These are phyloP conservation scores for Trichoderma asperellum DNA, from an alignment of 2,329 filamentous ascomycete genomes.

Conservation along the genomic window DNA sequence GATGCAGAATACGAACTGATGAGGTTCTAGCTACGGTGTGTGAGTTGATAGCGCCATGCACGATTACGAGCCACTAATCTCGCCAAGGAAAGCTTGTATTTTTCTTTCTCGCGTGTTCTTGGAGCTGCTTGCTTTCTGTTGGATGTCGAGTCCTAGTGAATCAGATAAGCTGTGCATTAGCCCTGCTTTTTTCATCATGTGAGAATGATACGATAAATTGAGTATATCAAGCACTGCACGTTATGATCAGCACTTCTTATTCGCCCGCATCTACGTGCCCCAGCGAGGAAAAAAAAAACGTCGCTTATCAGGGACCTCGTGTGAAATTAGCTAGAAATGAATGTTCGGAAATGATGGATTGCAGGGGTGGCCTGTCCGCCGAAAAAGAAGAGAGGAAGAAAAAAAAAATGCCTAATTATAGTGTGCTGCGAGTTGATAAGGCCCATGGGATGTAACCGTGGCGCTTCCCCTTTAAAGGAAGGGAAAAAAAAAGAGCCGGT, in stretches of 20 bases:
- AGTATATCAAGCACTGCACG: background rate
- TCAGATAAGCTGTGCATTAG: background rate
- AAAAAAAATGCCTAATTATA: background rate
- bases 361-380: slow-evolving; percentile 4
- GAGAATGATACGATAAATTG: background rate
- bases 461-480: background rate
- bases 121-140: background rate
- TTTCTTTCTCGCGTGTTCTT: background rate
- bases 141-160: background rate
- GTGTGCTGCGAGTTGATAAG: background rate
- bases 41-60: background rate
- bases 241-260: background rate
- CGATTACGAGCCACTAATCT: background rate
- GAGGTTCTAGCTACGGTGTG: background rate
- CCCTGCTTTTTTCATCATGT: background rate
- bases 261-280: background rate
- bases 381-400: background rate
- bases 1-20: background rate
- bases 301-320: background rate
- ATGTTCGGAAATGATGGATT: slow-evolving; percentile 16
- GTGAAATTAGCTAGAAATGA: background rate
- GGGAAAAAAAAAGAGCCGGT: background rate
- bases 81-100: background rate
- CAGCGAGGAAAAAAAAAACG: background rate
- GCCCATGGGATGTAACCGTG: background rate